Percentiles rank a stretch among this genome's conserved stretches.
These are phyloP conservation scores for Hyphodiscus sp. DNA, from an alignment of 2,329 filamentous ascomycete species.

Conservation along the genomic window DNA sequence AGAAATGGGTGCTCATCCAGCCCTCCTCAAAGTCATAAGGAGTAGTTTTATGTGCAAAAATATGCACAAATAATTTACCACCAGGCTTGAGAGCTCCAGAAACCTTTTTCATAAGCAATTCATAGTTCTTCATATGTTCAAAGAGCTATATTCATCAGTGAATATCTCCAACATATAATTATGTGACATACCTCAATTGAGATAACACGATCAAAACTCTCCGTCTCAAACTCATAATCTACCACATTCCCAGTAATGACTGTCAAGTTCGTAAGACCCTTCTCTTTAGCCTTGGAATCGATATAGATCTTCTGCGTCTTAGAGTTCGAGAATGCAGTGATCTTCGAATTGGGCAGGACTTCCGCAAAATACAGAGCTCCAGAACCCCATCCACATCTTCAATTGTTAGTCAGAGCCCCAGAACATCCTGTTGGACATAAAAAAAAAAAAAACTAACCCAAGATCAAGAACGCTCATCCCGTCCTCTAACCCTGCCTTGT, in stretches of 20 bases:
- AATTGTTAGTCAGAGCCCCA: background rate
- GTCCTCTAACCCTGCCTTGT: slow-evolving; percentile 41
- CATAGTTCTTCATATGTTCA: slow-evolving; percentile 74
- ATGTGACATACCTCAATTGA: slow-evolving; percentile 47
- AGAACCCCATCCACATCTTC: slow-evolving; percentile 63
- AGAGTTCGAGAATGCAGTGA: slow-evolving; percentile 66
- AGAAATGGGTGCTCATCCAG: slow-evolving; percentile 71
- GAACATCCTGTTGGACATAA: background rate
- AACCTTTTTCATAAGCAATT: slow-evolving; percentile 59
- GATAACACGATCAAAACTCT: slow-evolving; percentile 57
- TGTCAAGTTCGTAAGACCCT: slow-evolving; percentile 51
- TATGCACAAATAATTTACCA: slow-evolving; percentile 64
- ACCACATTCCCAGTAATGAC: slow-evolving; percentile 63
- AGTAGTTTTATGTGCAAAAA: slow-evolving; percentile 57
- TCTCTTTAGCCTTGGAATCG: slow-evolving; percentile 48
- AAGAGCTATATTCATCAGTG: slow-evolving; percentile 47
- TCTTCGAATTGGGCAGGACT: slow-evolving; percentile 51
- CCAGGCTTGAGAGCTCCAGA: slow-evolving; percentile 50
- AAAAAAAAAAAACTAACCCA: slow-evolving; percentile 13
- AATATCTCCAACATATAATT: background rate
- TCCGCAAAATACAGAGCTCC: slow-evolving; percentile 60
- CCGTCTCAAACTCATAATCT: slow-evolving; percentile 54
- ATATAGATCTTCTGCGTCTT: slow-evolving; percentile 63
- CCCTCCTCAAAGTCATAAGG: slow-evolving; percentile 66
- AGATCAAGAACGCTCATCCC: slow-evolving; percentile 30